Percentiles rank a stretch among this genome's conserved stretches.
These are phyloP conservation scores for Rosa persica DNA, from an alignment of 306 rosid genomes.

Conservation along the genomic window DNA sequence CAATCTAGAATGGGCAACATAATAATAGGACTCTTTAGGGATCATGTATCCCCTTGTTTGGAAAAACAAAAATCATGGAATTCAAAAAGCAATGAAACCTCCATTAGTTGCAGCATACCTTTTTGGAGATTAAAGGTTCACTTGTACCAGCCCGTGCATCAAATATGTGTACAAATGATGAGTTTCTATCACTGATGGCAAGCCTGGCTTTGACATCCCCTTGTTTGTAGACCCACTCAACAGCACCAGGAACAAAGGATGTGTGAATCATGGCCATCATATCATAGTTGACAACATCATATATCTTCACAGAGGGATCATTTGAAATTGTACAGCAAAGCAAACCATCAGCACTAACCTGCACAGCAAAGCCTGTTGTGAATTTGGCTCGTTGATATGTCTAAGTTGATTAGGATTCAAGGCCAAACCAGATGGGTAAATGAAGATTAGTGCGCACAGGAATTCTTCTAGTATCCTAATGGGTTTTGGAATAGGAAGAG, in stretches of 20 bases:
- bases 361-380: slow-evolving; percentile 69
- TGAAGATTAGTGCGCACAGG: no score
- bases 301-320: slow-evolving; percentile 85
- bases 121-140: slow-evolving; percentile 77
- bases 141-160: slow-evolving; percentile 89
- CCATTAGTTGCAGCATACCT: slow-evolving; percentile 47
- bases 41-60: background rate
- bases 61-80: background rate
- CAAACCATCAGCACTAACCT: slow-evolving; percentile 97
- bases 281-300: slow-evolving; percentile 93
- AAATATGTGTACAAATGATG: slow-evolving; percentile 75
- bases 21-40: background rate
- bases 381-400: no score
- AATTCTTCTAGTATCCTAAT: no score
- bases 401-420: no score
- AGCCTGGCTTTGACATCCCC: slow-evolving; percentile 93
- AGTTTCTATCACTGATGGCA: slow-evolving; percentile 77
- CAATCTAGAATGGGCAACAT: background rate
- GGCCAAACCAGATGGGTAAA: no score
- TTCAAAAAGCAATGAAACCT: slow-evolving; percentile 6
- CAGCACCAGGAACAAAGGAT: slow-evolving; percentile 77
- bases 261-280: slow-evolving; percentile 98
- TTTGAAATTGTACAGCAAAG: slow-evolving; percentile 93
- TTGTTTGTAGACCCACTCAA: slow-evolving; percentile 96
- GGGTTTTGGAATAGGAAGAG: no score